A percentile compares a stretch with the other conserved stretches of the same genome.
Conservation (phyloP, 495 filamentous ascomycete species). For the Tuber aestivum region DNA sequence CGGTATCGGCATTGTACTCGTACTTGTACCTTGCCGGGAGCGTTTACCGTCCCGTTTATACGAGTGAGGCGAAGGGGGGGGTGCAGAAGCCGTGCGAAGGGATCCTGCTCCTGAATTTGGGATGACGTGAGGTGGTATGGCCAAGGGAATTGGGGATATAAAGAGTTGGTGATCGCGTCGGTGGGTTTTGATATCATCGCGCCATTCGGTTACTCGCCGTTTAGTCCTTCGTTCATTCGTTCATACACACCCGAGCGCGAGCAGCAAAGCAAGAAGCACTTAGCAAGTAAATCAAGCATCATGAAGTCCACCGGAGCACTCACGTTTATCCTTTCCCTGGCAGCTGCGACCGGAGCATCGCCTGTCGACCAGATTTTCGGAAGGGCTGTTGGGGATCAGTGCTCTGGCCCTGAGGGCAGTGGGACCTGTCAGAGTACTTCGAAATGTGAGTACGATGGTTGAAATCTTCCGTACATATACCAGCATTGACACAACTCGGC, state of each 20-base stretch:
- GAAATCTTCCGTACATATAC: background rate
- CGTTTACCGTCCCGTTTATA: background rate
- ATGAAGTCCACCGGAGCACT: background rate
- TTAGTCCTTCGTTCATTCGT: background rate
- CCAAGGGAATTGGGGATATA: background rate
- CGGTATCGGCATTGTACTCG: too few species aligned
- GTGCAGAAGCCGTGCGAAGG: background rate
- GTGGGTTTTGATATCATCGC: background rate
- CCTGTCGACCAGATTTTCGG: constrained; percentile 11
- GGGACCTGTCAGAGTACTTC: constrained; percentile 3
- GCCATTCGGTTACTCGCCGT: background rate
- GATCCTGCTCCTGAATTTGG: background rate
- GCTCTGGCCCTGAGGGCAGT: background rate
- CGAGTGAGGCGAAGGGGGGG: background rate
- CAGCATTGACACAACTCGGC: background rate
- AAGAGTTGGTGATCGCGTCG: background rate
- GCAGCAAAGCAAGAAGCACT: background rate
- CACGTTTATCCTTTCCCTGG: background rate
- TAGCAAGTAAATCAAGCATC: background rate
- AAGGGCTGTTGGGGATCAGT: constrained; percentile 4
- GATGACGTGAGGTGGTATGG: background rate
- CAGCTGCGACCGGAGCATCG: background rate
- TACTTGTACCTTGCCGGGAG: background rate
- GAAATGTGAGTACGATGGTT: background rate
- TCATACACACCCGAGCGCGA: background rate